Evolutionary conservation across 2,329 filamentous ascomycete genomes (phyloP).

Genomic region (Exutisphaerella laricina): DNA sequence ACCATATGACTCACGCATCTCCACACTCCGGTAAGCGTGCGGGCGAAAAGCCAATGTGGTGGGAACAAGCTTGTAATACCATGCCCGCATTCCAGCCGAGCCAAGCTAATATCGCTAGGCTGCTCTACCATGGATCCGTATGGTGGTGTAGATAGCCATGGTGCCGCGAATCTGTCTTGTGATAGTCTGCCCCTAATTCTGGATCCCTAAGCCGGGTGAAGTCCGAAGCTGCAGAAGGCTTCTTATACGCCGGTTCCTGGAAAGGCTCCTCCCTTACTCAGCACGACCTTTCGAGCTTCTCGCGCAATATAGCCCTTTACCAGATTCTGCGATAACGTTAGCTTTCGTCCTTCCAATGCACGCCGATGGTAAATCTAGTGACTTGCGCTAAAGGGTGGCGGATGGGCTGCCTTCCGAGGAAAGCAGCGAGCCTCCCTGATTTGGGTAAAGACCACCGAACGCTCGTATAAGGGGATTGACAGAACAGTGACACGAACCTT

Average conservation of each 20-base stretch:
- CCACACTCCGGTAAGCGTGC: not conserved
- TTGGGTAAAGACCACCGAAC: too few species aligned
- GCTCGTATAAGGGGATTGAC: too few species aligned
- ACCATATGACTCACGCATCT: not conserved
- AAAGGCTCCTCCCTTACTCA: conserved; percentile 85
- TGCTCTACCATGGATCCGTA: too few species aligned
- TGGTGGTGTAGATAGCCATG: too few species aligned
- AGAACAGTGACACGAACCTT: conserved; percentile 57
- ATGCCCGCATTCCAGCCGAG: not conserved
- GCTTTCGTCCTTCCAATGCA: conserved; percentile 4
- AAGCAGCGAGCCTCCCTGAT: conserved; percentile 2
- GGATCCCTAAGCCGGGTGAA: too few species aligned
- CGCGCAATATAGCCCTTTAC: conserved; percentile 99
- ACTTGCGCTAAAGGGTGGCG: conserved; percentile 1
- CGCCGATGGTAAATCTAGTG: conserved; percentile 1
- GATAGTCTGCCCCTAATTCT: too few species aligned
- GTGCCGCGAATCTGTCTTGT: too few species aligned
- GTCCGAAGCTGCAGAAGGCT: too few species aligned
- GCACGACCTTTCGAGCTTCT: conserved; percentile 80
- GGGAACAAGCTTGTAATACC: conserved; percentile 1
- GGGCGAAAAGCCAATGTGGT: not conserved
- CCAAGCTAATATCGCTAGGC: conserved; percentile 13
- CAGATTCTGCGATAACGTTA: conserved; percentile 55
- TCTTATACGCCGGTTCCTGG: conserved; percentile 70
- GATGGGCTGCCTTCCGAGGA: conserved; percentile 10